Conservation (phyloP, 1,284 basidiomycete species). For the Apiotrichum gamsii region DNA sequence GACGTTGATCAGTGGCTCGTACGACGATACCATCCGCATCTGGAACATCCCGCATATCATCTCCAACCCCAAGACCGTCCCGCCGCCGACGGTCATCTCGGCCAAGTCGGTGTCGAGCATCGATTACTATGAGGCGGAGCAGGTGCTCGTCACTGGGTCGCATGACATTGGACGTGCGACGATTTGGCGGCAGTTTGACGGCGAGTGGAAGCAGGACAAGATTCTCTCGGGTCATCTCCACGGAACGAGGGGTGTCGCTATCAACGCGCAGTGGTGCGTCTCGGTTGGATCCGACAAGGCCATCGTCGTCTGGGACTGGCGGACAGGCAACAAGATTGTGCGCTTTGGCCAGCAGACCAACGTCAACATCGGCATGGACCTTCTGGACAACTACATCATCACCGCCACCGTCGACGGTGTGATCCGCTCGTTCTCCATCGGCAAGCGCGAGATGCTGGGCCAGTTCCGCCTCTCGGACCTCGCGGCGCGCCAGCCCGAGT, state of each 20-base stretch:
- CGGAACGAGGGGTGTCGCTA: slow-evolving; percentile 39
- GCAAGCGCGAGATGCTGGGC: slow-evolving; percentile 80
- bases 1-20: slow-evolving; percentile 73
- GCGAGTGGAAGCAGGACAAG: slow-evolving; percentile 63
- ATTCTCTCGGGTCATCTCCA: slow-evolving; percentile 63
- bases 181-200: slow-evolving; percentile 67
- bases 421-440: slow-evolving; percentile 81
- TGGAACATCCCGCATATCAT: slow-evolving; percentile 73
- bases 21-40: slow-evolving; percentile 77
- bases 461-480: slow-evolving; percentile 80
- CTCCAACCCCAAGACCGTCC: slow-evolving; percentile 6
- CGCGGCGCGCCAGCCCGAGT: slow-evolving; percentile 59
- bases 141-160: slow-evolving; percentile 84
- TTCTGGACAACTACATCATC: slow-evolving; percentile 66
- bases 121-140: slow-evolving; percentile 75
- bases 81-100: slow-evolving; percentile 49
- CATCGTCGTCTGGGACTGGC: slow-evolving; percentile 72
- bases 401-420: slow-evolving; percentile 87
- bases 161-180: slow-evolving; percentile 81
- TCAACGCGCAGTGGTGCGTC: slow-evolving; percentile 75
- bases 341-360: slow-evolving; percentile 90
- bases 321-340: slow-evolving; percentile 70
- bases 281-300: slow-evolving; percentile 83
- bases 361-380: slow-evolving; percentile 80
- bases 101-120: slow-evolving; percentile 76